phyloP scores from a whole-genome alignment of 192 early-diverging fungal genomes.

The Mycoemilia scoparia region DNA sequence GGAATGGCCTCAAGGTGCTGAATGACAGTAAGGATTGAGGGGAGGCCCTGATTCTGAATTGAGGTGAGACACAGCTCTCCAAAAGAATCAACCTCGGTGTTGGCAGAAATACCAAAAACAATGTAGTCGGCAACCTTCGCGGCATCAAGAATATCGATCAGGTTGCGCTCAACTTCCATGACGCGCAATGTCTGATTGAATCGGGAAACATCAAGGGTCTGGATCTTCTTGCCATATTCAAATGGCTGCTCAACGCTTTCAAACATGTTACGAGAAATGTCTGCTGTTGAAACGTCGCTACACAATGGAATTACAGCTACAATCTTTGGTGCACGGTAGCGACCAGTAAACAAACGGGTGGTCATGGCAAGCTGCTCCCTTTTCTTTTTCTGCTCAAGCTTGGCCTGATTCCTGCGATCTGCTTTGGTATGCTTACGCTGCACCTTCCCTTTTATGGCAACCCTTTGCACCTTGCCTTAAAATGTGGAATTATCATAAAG shows the following conservation, averaged over 20 bases:
- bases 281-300: slow-evolving; percentile 41
- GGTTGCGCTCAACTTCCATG: slow-evolving; percentile 52
- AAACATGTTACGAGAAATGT: slow-evolving; percentile 26
- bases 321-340: slow-evolving; percentile 69
- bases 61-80: slow-evolving; percentile 67
- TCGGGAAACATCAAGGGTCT: slow-evolving; percentile 37
- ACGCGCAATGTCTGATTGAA: slow-evolving; percentile 88
- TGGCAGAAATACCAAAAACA: slow-evolving; percentile 70
- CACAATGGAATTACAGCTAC: slow-evolving; percentile 83
- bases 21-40: slow-evolving; percentile 50
- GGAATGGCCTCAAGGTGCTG: slow-evolving; percentile 46
- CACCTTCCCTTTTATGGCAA: slow-evolving; percentile 35
- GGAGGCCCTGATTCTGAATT: slow-evolving; percentile 78
- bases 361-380: slow-evolving; percentile 44
- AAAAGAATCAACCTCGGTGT: slow-evolving; percentile 83
- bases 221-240: slow-evolving; percentile 1
- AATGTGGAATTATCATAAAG: neutral
- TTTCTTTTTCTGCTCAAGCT: slow-evolving; percentile 64
- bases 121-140: slow-evolving; percentile 85
- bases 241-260: slow-evolving; percentile 30
- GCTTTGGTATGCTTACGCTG: slow-evolving; percentile 35
- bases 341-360: slow-evolving; percentile 71
- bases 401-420: slow-evolving; percentile 69
- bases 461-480: slow-evolving; percentile 54
- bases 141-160: slow-evolving; percentile 73